Conservation (phyloP, 345 rosid genomes). For the Pugionium cornutum region DNA sequence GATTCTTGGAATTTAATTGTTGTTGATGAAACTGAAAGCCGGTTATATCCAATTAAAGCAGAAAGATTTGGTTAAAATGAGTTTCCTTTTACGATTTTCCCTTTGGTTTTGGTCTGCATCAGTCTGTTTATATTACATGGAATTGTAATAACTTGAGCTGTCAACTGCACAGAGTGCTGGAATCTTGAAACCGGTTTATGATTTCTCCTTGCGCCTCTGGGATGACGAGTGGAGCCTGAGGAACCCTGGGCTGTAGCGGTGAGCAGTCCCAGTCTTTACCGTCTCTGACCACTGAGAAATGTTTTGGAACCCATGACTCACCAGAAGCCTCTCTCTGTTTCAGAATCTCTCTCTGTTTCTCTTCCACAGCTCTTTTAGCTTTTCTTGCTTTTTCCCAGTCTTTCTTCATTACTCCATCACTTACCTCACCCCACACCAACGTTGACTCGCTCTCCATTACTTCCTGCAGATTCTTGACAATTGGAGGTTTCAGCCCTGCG, state of each 20-base stretch:
- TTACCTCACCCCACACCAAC: slow-evolving; percentile 66
- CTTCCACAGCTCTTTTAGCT: slow-evolving; percentile 67
- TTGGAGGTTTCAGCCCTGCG: slow-evolving; percentile 56
- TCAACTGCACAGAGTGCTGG: not conserved
- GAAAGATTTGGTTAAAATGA: slow-evolving; percentile 20
- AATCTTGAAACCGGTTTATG: slow-evolving; percentile 11
- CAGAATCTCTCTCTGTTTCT: slow-evolving; percentile 53
- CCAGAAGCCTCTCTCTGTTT: slow-evolving; percentile 54
- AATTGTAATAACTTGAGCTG: not conserved
- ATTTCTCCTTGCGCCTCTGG: slow-evolving; percentile 1
- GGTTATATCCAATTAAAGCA: slow-evolving; percentile 26
- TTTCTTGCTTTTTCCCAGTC: slow-evolving; percentile 76
- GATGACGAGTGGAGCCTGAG: slow-evolving; percentile 60
- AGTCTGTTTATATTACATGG: not conserved
- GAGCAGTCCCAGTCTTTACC: slow-evolving; percentile 63
- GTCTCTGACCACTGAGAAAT: slow-evolving; percentile 46
- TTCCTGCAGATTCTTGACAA: slow-evolving; percentile 51
- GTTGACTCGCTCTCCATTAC: slow-evolving; percentile 59
- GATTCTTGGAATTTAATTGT: slow-evolving; percentile 20
- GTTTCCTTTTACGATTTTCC: not conserved
- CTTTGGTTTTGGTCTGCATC: not conserved
- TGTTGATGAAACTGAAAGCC: slow-evolving; percentile 26
- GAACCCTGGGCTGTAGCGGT: slow-evolving; percentile 51
- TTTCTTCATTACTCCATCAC: slow-evolving; percentile 52
- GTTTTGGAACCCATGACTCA: slow-evolving; percentile 64